Conservation (phyloP, 106 monocot species). For the Dendrobium chrysotoxum region DNA sequence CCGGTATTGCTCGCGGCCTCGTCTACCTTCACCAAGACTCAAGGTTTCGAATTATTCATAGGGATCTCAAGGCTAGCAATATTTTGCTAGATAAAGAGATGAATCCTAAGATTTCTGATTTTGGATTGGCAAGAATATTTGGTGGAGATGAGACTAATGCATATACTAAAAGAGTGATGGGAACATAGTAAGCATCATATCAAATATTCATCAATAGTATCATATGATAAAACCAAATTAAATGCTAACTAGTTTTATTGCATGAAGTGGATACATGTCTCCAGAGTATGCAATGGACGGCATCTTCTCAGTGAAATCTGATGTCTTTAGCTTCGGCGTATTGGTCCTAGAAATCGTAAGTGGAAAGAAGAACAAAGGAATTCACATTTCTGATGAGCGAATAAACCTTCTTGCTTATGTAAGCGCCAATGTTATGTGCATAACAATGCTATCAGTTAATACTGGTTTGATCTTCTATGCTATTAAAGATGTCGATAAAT, state of each 20-base stretch:
- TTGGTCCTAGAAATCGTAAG: conserved; percentile 20
- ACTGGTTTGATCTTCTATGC: no score
- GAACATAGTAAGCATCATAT: conserved; percentile 21
- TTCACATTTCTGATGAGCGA: background rate
- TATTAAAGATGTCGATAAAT: no score
- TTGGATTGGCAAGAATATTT: conserved; percentile 34
- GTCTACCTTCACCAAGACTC: conserved; percentile 32
- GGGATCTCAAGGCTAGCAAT: conserved; percentile 30
- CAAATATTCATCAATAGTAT: background rate
- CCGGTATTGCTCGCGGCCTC: conserved; percentile 22
- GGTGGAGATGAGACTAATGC: conserved; percentile 6
- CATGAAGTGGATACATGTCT: conserved; percentile 25
- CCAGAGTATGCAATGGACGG: conserved; percentile 29
- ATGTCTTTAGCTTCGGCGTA: conserved; percentile 28
- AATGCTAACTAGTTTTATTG: background rate
- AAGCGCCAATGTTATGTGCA: background rate
- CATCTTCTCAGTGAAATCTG: conserved; percentile 23
- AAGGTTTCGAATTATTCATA: conserved; percentile 26
- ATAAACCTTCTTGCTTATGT: conserved; percentile 25
- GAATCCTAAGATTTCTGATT: conserved; percentile 37
- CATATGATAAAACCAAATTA: background rate
- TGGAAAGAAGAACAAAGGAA: conserved; percentile 17
- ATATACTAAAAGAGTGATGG: conserved; percentile 15
- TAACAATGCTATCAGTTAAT: no score
- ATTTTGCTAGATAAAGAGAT: conserved; percentile 17